Evolutionary conservation across 169 alveolate species (phyloP).

Genomic region (Perkinsus marinus): DNA sequence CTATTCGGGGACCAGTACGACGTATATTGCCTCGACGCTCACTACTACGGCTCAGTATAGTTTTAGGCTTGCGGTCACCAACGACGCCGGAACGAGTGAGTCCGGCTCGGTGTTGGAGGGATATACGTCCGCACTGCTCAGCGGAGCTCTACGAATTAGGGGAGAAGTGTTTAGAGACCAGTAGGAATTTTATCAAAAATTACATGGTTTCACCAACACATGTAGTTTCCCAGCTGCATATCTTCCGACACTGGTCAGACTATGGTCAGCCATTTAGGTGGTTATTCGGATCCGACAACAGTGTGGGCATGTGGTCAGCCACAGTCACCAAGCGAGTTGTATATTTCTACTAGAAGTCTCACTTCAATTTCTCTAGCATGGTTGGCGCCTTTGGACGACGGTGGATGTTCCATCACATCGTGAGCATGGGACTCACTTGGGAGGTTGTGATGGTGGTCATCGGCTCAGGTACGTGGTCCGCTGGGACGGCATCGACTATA

Average conservation of each 20-base stretch:
- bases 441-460: background rate
- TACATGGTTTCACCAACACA: too few species aligned
- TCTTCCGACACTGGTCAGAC: background rate
- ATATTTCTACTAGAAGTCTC: background rate
- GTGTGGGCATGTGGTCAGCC: background rate
- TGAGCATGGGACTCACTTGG: background rate
- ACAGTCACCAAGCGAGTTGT: background rate
- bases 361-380: background rate
- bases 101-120: too few species aligned
- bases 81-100: background rate
- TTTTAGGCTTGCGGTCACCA: background rate
- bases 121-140: too few species aligned
- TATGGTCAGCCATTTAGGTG: background rate
- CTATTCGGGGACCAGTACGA: background rate
- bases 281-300: background rate
- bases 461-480: background rate
- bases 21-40: background rate
- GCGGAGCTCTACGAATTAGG: too few species aligned
- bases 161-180: too few species aligned
- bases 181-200: too few species aligned
- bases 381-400: constrained; percentile 9
- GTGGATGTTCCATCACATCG: background rate
- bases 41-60: background rate
- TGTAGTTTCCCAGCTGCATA: too few species aligned
- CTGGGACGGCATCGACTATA: background rate